Conservation (phyloP, 176 grass and related monocot genomes). For the Lolium multiflorum region DNA sequence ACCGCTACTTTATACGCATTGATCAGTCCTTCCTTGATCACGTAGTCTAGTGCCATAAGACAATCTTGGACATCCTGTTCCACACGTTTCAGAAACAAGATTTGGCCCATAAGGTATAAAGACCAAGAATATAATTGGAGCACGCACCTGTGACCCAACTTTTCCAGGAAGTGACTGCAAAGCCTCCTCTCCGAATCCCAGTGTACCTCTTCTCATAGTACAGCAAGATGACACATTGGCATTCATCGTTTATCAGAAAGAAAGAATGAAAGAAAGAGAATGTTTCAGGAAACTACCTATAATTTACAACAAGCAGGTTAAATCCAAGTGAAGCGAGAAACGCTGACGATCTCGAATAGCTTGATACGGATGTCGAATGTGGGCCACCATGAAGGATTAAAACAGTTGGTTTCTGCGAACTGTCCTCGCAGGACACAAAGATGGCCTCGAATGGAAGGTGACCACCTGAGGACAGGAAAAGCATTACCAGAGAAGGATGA, state of each 20-base stretch:
- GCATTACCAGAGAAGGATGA: not conserved
- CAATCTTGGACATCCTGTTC: slow-evolving; percentile 82
- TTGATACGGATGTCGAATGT: slow-evolving; percentile 76
- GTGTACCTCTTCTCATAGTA: slow-evolving; percentile 58
- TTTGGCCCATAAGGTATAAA: too few species aligned
- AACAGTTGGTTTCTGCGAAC: slow-evolving; percentile 59
- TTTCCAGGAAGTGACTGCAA: slow-evolving; percentile 93
- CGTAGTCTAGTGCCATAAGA: slow-evolving; percentile 68
- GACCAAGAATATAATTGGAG: slow-evolving; percentile 8
- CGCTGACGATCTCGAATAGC: slow-evolving; percentile 72
- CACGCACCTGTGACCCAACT: slow-evolving; percentile 75
- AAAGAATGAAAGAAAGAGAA: too few species aligned
- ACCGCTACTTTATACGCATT: slow-evolving; percentile 81
- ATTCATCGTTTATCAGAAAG: not conserved
- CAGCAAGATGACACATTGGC: not conserved
- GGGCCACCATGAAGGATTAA: slow-evolving; percentile 88
- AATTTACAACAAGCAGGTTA: slow-evolving; percentile 84
- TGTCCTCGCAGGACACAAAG: slow-evolving; percentile 71
- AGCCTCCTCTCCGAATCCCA: slow-evolving; percentile 87
- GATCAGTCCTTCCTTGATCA: slow-evolving; percentile 25
- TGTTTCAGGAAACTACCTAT: slow-evolving; percentile 58
- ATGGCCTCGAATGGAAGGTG: slow-evolving; percentile 80
- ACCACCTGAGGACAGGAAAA: slow-evolving; percentile 53
- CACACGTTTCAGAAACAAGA: too few species aligned
- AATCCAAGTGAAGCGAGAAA: slow-evolving; percentile 88